Evolutionary conservation across 2,329 filamentous ascomycete species (phyloP).

Genomic region (Diplodia corticola): DNA sequence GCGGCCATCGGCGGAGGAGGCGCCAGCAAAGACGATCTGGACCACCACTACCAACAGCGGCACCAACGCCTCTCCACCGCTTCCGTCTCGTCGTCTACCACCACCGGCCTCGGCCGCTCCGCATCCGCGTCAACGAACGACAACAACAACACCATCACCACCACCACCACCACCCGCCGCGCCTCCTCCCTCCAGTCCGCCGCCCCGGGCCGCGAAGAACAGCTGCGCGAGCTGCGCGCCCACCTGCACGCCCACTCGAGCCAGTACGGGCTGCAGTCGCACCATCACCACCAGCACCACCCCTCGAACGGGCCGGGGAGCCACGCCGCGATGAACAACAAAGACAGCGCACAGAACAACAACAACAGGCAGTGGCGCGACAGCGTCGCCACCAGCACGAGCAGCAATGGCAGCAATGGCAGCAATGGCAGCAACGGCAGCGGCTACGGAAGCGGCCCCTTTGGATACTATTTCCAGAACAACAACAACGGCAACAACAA

Average conservation of each 20-base stretch:
- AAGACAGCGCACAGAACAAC: background rate
- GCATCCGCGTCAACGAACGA: background rate
- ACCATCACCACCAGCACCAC: too few relatives aligned
- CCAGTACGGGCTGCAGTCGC: background rate
- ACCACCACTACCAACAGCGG: background rate
- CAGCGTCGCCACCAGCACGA: background rate
- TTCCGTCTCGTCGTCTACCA: background rate
- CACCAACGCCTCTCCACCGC: background rate
- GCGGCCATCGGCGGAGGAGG: conserved; percentile 16
- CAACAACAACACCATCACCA: too few relatives aligned
- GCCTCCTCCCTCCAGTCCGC: conserved; percentile 9
- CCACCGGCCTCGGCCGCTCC: background rate
- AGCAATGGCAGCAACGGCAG: background rate
- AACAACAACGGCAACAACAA: background rate
- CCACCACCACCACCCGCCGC: background rate
- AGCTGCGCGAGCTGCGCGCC: conserved; percentile 7
- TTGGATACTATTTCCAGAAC: background rate
- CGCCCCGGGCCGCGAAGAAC: background rate
- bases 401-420: background rate
- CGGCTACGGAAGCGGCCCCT: background rate
- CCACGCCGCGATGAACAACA: background rate
- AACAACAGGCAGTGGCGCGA: background rate
- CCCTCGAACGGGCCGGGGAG: too few relatives aligned
- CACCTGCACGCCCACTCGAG: conserved; percentile 3
- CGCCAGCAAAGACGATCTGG: background rate